Evolutionary conservation across 192 early-diverging fungal species (phyloP).

Genomic region (Linnemannia exigua): DNA sequence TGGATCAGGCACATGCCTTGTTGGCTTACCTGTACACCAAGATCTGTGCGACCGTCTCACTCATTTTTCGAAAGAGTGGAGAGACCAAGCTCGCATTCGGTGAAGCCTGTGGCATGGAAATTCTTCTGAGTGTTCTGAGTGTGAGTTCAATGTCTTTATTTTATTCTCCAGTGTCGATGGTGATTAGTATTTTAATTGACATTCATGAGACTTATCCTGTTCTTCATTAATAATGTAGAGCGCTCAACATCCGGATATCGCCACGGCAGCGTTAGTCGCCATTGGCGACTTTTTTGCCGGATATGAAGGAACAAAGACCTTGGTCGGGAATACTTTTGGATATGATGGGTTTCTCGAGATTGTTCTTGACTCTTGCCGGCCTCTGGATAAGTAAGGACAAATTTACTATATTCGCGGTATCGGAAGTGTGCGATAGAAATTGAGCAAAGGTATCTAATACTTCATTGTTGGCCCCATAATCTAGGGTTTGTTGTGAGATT

Average conservation of each 20-base stretch:
- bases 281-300: conserved; percentile 60
- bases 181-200: too few relatives aligned
- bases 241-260: conserved; percentile 52
- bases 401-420: background rate
- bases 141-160: conserved; percentile 9
- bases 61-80: conserved; percentile 49
- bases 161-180: background rate
- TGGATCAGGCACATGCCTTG: conserved; percentile 43
- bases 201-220: background rate
- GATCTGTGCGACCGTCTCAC: conserved; percentile 51
- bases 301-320: conserved; percentile 45
- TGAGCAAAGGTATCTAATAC: background rate
- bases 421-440: background rate
- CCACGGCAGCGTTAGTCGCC: conserved; percentile 53
- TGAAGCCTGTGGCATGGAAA: conserved; percentile 53
- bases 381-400: conserved; percentile 53
- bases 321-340: conserved; percentile 48
- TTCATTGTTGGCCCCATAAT: background rate
- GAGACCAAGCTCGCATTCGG: conserved; percentile 50
- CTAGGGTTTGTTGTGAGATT: conserved; percentile 55
- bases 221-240: conserved; percentile 14
- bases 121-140: conserved; percentile 53
- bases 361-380: conserved; percentile 48
- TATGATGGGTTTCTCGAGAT: conserved; percentile 61
- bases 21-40: conserved; percentile 56